These are phyloP conservation scores for Tolypocladium amazonense DNA, from an alignment of 2,329 filamentous ascomycete genomes.

Conservation along the genomic window DNA sequence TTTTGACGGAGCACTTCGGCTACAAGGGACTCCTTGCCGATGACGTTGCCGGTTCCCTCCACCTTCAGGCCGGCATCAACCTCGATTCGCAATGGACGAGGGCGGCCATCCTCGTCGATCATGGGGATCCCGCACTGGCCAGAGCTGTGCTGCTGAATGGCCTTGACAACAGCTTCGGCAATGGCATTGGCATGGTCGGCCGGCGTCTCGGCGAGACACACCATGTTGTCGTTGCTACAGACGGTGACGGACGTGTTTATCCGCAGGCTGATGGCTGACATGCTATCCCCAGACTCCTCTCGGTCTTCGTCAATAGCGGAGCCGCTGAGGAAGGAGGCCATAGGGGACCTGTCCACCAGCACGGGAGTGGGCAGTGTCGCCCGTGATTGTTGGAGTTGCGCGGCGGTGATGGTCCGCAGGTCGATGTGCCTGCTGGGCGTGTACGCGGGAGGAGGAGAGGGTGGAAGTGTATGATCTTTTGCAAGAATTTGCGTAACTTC, in stretches of 20 bases:
- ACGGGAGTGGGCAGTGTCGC: background rate
- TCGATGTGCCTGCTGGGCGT: conserved; percentile 11
- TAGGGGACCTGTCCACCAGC: background rate
- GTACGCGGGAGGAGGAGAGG: conserved; percentile 19
- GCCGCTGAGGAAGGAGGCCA: background rate
- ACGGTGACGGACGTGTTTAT: conserved; percentile 39
- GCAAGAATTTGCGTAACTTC: background rate
- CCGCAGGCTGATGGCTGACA: conserved; percentile 31
- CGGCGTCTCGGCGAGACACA: conserved; percentile 29
- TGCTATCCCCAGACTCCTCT: conserved; percentile 9
- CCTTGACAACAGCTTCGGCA: conserved; percentile 31
- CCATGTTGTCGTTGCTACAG: conserved; percentile 35
- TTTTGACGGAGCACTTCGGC: conserved; percentile 15
- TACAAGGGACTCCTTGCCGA: conserved; percentile 24
- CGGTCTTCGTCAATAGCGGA: conserved; percentile 9
- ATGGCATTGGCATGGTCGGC: conserved; percentile 29
- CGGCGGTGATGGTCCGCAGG: conserved; percentile 7
- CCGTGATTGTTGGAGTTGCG: conserved; percentile 8
- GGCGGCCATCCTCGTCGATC: conserved; percentile 32
- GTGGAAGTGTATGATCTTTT: background rate
- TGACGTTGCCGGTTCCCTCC: conserved; percentile 31
- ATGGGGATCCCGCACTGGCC: conserved; percentile 30
- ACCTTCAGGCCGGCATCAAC: conserved; percentile 36
- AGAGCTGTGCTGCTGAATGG: conserved; percentile 30
- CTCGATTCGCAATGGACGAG: conserved; percentile 28